Percentiles rank a stretch among this genome's conserved stretches.
These are phyloP conservation scores for Sugiyamaella pinicola DNA, from an alignment of 1,139 yeast genomes.

Conservation along the genomic window DNA sequence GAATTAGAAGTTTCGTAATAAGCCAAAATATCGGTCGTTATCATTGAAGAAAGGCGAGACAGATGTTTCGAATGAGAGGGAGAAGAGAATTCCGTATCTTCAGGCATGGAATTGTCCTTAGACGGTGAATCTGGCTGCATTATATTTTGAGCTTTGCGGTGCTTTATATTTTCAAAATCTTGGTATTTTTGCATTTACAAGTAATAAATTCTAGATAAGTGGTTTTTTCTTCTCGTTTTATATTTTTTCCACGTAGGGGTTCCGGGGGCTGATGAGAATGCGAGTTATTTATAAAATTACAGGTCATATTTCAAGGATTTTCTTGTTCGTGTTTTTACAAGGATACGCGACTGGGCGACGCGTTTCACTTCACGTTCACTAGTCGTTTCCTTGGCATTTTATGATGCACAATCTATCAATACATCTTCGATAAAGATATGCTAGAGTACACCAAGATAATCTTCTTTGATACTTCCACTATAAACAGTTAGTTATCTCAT, in stretches of 20 bases:
- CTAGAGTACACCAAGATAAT: conserved; percentile 81
- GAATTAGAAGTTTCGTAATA: conserved; percentile 8
- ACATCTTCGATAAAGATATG: not conserved
- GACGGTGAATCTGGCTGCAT: not conserved
- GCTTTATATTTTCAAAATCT: not conserved
- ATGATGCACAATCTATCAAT: conserved; percentile 4
- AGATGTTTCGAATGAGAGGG: conserved; percentile 2
- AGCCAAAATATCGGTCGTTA: conserved; percentile 8
- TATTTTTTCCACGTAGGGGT: conserved; percentile 13
- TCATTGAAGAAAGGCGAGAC: conserved; percentile 6
- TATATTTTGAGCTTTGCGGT: not conserved
- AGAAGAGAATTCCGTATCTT: not conserved
- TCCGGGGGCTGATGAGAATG: not conserved
- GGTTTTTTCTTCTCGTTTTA: conserved; percentile 14
- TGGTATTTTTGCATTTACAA: conserved; percentile 12
- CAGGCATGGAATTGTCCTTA: not conserved
- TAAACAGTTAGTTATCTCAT: conserved; percentile 20
- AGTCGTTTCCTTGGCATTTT: not conserved
- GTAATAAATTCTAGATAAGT: conserved; percentile 16
- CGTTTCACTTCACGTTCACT: not conserved
- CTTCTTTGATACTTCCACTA: conserved; percentile 78
- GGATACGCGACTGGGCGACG: not conserved
- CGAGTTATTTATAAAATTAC: conserved; percentile 16
- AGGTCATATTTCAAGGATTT: conserved; percentile 15
- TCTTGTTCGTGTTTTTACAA: not conserved